phyloP scores from a whole-genome alignment of 2,329 filamentous ascomycete genomes.

The Nigrograna mackinnonii region DNA sequence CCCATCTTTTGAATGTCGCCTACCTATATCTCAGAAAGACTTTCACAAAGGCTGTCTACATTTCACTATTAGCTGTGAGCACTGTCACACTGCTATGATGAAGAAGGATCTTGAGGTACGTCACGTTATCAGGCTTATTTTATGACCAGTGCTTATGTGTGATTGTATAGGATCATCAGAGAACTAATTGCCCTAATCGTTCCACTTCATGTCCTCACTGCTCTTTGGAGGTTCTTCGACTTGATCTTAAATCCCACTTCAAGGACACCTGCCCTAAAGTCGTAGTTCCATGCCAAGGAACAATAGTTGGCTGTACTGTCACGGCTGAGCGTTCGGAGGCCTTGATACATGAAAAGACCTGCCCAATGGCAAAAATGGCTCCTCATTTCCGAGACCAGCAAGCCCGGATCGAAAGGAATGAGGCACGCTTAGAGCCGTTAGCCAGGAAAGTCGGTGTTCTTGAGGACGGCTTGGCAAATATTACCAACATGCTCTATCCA shows the following conservation, averaged over 20 bases:
- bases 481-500: constrained; percentile 47
- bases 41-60: constrained; percentile 59
- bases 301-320: constrained; percentile 47
- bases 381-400: constrained; percentile 49
- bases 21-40: constrained; percentile 60
- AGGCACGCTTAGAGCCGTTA: constrained; percentile 47
- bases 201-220: constrained; percentile 49
- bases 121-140: background rate
- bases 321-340: constrained; percentile 43
- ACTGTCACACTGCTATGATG: constrained; percentile 57
- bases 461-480: constrained; percentile 47
- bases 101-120: constrained; percentile 57
- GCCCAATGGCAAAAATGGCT: constrained; percentile 51
- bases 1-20: constrained; percentile 52
- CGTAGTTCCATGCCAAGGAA: constrained; percentile 47
- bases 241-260: constrained; percentile 46
- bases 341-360: constrained; percentile 44
- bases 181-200: constrained; percentile 55
- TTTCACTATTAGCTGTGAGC: constrained; percentile 54
- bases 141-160: constrained; percentile 32
- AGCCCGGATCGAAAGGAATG: constrained; percentile 47
- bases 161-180: constrained; percentile 43
- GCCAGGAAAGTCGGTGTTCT: constrained; percentile 49
- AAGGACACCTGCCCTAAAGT: constrained; percentile 46
- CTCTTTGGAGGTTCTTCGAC: constrained; percentile 42